Evolutionary conservation across 2,329 filamentous ascomycete genomes (phyloP), one percentile per base, ranked within the genome.

Genomic region (Stagonosporopsis rhizophila): DNA sequence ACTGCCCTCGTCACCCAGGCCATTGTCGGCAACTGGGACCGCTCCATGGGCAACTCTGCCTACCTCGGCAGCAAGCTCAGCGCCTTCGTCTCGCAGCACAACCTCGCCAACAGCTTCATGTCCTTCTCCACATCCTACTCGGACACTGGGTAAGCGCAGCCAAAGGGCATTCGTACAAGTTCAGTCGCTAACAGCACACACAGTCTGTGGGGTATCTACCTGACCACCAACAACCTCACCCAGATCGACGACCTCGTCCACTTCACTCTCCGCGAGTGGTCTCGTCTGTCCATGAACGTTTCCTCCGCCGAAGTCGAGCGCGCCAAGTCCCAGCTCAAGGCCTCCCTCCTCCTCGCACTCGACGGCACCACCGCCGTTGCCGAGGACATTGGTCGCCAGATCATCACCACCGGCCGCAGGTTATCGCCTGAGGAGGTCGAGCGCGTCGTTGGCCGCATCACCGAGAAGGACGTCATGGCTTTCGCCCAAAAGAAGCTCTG

Each of bases 51-150:
- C 76, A 96, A 95, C 80, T 95, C 95, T 58, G 89, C 93, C 66
- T 95, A 97, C 84, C 89, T 97, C 76, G 95, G 96, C 73, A 96
- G 92, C 90, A 97, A 96, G 86, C 91, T 99, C 72, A 96, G 92
- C 84, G 88, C 89, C 66, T 92, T 95, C 74, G 89, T 99, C 68
- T 91, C 96, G 85, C 89, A 96, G 81, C 87, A 98, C 82, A 89
- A 93, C 79, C 87, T 99, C 61, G 95, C 95, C 80, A 99, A 96
- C 85, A 97, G 93, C 87, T 99, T 97, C 86, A 99, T 99, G 96
- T 96, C 91, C 84, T 99, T 99, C 84, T 97, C 93, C 66, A 99
- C 95, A 68, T 96, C 92, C 85, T 99, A 99, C 83, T 98, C 93
- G 76, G 95, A 99, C 80, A 99, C 95, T 78, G 95, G 93, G 92